Conservation (phyloP, 2,329 filamentous ascomycete genomes). For the Fusarium sp. region DNA sequence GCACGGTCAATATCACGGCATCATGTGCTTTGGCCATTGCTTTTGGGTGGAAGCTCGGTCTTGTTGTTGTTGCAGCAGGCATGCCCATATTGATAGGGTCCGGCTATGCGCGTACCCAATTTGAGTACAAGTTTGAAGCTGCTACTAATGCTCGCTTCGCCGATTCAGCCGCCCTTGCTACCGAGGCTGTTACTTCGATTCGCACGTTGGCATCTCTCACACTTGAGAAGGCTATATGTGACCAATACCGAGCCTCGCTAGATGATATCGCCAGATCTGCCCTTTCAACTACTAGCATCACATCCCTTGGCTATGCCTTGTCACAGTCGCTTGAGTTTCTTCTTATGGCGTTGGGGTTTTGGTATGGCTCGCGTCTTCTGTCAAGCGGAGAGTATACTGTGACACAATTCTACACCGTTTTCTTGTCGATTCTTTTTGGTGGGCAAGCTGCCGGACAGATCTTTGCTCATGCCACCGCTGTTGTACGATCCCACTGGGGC, state of each 20-base stretch:
- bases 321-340: constrained; percentile 54
- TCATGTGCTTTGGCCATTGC: constrained; percentile 51
- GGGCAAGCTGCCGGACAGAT: constrained; percentile 56
- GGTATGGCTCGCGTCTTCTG: constrained; percentile 55
- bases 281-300: constrained; percentile 45
- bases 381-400: constrained; percentile 63
- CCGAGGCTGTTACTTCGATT: constrained; percentile 57
- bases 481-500: constrained; percentile 56
- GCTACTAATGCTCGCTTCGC: constrained; percentile 30
- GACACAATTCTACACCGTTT: constrained; percentile 64
- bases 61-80: constrained; percentile 61
- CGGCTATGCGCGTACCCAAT: constrained; percentile 54
- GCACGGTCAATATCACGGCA: too few relatives aligned
- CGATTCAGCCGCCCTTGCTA: constrained; percentile 57
- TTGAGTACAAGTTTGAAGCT: constrained; percentile 57
- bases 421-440: constrained; percentile 63
- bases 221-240: constrained; percentile 53
- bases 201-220: constrained; percentile 59
- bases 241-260: constrained; percentile 50
- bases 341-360: constrained; percentile 58
- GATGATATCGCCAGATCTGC: constrained; percentile 47
- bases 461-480: constrained; percentile 66
- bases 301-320: constrained; percentile 55
- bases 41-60: constrained; percentile 62
- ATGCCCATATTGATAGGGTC: constrained; percentile 53